phyloP scores from a whole-genome alignment of 257 asterid species.

The Ballota nigra region DNA sequence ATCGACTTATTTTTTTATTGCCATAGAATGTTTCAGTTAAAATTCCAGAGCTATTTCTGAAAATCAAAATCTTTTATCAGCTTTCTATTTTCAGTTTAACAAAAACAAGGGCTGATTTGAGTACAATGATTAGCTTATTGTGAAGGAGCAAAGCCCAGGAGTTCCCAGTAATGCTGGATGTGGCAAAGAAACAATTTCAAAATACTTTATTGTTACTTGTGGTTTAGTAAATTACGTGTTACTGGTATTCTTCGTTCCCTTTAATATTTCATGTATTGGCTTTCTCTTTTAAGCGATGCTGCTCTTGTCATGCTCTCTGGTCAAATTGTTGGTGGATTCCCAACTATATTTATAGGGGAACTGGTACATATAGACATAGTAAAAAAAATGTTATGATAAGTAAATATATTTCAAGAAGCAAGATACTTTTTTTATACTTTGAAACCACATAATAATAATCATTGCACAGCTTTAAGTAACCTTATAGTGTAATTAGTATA shows the following conservation, averaged over 20 bases:
- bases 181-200: too few relatives aligned
- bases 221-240: background rate
- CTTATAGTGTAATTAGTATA: background rate
- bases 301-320: conserved; percentile 94
- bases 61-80: background rate
- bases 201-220: background rate
- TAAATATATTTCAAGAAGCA: background rate
- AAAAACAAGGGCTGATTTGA: too few relatives aligned
- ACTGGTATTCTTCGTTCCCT: background rate
- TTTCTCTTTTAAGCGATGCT: conserved; percentile 58
- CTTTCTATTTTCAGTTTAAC: background rate
- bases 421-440: background rate
- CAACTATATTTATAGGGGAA: conserved; percentile 82
- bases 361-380: conserved; percentile 47
- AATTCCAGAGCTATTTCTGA: conserved; percentile 4
- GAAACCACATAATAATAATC: background rate
- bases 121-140: background rate
- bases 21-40: background rate
- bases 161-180: too few relatives aligned
- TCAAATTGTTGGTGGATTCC: conserved; percentile 87
- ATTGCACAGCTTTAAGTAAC: background rate
- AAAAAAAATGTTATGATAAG: background rate
- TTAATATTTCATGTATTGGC: conserved; percentile 21
- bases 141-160: too few relatives aligned
- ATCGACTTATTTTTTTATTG: too few relatives aligned